Evolutionary conservation across 306 rosid species (phyloP).

Genomic region (Castanopsis chinensis): DNA sequence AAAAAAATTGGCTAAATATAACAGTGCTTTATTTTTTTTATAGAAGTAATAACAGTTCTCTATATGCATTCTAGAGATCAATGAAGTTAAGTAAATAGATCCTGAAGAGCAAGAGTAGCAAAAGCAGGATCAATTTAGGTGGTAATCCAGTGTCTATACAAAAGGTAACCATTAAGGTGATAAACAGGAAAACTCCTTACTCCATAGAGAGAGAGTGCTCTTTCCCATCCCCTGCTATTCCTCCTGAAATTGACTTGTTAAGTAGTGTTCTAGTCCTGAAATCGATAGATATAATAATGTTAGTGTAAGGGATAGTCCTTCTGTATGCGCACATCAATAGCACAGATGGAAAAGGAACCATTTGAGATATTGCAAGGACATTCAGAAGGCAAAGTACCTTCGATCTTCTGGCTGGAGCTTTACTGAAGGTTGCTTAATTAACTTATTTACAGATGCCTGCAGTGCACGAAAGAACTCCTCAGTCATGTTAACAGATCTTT

Average conservation of each 20-base stretch:
- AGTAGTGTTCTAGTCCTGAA: conserved; percentile 39
- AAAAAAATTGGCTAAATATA: neutral
- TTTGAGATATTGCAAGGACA: neutral
- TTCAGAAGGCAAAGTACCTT: conserved; percentile 51
- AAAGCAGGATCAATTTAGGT: neutral
- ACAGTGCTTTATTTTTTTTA: neutral
- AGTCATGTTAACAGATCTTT: conserved; percentile 7
- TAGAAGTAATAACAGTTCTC: neutral
- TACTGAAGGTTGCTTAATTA: conserved; percentile 38
- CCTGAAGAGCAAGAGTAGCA: conserved; percentile 9
- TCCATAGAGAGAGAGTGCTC: conserved; percentile 24
- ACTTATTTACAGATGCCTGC: conserved; percentile 52
- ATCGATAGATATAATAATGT: conserved; percentile 12
- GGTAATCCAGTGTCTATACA: conserved; percentile 1
- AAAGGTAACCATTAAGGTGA: conserved; percentile 15
- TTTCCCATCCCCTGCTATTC: conserved; percentile 32
- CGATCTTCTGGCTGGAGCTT: conserved; percentile 39
- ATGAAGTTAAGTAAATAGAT: conserved; percentile 7
- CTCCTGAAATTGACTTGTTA: conserved; percentile 33
- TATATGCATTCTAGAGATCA: neutral
- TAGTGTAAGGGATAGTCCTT: conserved; percentile 9
- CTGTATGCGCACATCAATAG: conserved; percentile 7
- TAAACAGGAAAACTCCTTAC: conserved; percentile 32
- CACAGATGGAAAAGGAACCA: conserved; percentile 9
- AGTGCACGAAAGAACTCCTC: conserved; percentile 10